Base-by-base conservation (phyloP, 352 stramenopile species). In the Pythium phragmiticola region DNA sequence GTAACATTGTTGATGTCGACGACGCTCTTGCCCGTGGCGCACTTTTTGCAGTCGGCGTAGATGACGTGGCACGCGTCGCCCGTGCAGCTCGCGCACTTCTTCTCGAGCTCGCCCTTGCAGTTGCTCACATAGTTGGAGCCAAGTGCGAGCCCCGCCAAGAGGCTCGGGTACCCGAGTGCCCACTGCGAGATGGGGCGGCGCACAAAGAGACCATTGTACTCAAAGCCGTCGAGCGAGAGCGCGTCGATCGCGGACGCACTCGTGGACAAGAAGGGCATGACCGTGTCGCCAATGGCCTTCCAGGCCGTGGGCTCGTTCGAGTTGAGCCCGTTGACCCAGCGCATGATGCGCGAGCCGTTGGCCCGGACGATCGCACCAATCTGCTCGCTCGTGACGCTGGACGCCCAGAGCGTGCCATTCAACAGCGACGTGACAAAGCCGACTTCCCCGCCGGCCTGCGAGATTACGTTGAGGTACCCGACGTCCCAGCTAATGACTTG, bases 321-420 rank as follows among this genome's bases (percentile, higher is more conserved):
- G 68, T 92, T 92, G 68, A 90, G 78, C 0, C 81, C 84, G 63
- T 90, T 90, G 42, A 89, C 68, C 80, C 77, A 90, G 50, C 74
- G 72, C 80, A 91, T 89, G 65, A 91, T 84, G 60, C 84, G 75
- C 60, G 68, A 42, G 34, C 74, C 74, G 74, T 87, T 77, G 47
- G 73, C 47, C 0, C 48, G 34, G 26, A 92, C 59, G 46, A 69
- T 75, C 1, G 55, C 57, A 2, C 57, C 47, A 36, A 82, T 64
- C 1, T 65, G 55, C 9, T 46, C 67, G 30, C 50, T 63, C 21
- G 66, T 76, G 37, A 63, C 28, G 0, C 39, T 46, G 4, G 56
- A 45, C 9, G 69, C 77, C 68, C 85, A 91, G 17, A 64, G 30
- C 33, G 82, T 88, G 12, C 67, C 72, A 14, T 71, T 56, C 3